Evolutionary conservation across 768 basidiomycete genomes (phyloP), one percentile per base, ranked within the genome.

Genomic region (Tylopilus felleus): DNA sequence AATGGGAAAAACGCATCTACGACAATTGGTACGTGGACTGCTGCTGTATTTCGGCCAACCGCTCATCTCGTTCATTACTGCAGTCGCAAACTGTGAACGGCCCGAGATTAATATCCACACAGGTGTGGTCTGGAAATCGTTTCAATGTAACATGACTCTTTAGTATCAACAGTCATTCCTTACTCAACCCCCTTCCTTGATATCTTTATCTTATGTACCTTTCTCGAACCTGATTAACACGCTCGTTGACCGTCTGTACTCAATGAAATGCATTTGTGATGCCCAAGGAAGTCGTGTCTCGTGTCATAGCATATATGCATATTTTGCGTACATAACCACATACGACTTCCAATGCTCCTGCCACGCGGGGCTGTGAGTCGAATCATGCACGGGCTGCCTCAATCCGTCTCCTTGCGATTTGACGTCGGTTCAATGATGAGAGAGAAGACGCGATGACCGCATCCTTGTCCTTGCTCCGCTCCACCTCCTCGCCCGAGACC

Each of bases 391-490:
- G 88, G 35, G 78, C 83, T 65, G 92, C 92, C 76, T 91, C 88
- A 65, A 93, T 92, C 64, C 91, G 83, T 80, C 78, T 88, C 77
- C 90, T 83, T 62, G 91, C 91, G 25, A 93, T 76, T 72, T 93
- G 91, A 75, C 90, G 77, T 73, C 91, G 80, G 82, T 93, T 92
- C 60, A 93, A 75, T 51, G 87, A 88, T 41, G 77, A 65, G 48
- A 91, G 73, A 25, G 81, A 74, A 31, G 75, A 64, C 22, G 65
- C 66, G 42, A 76, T 75, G 52, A 80, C 75, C 27, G 68, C 72
- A 44, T 79, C 82, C 73, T 89, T 87, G 76, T 94, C 93, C 65
- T 90, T 94, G 71, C 85, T 85, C 73, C 93, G 91, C 78, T 96
- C 91, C 47, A 98, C 93, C 72, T 92, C 86, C 58, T 80, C 82